These are phyloP conservation scores for Leccinum barrowsii DNA, from an alignment of 768 basidiomycete species.

Conservation along the genomic window DNA sequence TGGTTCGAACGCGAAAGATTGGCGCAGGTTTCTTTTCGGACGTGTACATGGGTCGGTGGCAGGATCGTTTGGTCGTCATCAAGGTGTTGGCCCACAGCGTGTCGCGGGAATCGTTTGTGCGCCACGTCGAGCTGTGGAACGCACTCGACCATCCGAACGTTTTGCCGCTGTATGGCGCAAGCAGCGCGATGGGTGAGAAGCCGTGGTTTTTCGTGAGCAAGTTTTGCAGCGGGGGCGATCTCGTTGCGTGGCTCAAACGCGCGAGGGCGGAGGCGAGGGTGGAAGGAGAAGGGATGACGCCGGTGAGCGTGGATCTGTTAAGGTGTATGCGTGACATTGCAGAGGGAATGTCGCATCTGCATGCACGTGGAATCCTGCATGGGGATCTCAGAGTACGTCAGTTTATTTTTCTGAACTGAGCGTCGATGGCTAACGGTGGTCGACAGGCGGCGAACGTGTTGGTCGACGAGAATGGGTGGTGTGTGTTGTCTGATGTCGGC, in stretches of 20 bases:
- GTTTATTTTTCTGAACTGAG: background rate
- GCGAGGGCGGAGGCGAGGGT: background rate
- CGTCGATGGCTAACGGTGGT: background rate
- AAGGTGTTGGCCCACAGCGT: constrained; percentile 49
- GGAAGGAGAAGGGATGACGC: background rate
- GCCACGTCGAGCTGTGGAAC: constrained; percentile 73
- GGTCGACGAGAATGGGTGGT: constrained; percentile 61
- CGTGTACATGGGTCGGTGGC: constrained; percentile 77
- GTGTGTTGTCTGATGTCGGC: constrained; percentile 80
- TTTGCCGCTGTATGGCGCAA: constrained; percentile 36
- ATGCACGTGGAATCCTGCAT: constrained; percentile 64
- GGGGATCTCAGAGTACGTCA: constrained; percentile 72
- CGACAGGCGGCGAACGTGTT: constrained; percentile 71
- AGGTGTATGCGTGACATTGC: constrained; percentile 72
- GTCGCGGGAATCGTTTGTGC: constrained; percentile 51
- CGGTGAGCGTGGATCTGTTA: constrained; percentile 38
- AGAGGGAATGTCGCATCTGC: constrained; percentile 79
- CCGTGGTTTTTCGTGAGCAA: constrained; percentile 82
- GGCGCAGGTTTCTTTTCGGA: constrained; percentile 74
- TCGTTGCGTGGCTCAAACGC: constrained; percentile 54
- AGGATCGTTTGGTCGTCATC: constrained; percentile 60
- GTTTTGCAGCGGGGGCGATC: constrained; percentile 61
- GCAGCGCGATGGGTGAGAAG: constrained; percentile 50
- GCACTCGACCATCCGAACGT: constrained; percentile 65
- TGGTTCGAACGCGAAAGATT: constrained; percentile 65